Evolutionary conservation across 257 asterid species (phyloP).

Genomic region (Petunia axillaris): DNA sequence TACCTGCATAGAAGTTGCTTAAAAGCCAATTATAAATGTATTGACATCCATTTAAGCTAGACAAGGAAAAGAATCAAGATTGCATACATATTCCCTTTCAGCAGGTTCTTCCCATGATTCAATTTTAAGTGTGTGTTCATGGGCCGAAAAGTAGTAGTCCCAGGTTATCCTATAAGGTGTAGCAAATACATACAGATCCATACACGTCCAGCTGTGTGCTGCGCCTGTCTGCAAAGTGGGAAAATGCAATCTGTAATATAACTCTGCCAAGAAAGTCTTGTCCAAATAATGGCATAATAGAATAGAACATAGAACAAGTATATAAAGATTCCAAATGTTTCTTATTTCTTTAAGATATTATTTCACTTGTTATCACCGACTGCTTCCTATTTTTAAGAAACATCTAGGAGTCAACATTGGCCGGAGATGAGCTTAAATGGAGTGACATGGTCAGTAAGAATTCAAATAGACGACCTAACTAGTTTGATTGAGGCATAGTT

Average conservation of each 20-base stretch:
- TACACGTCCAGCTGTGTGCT: constrained; percentile 99
- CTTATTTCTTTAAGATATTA: not conserved
- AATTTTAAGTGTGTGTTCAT: constrained; percentile 71
- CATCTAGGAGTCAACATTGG: not conserved
- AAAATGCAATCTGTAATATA: not conserved
- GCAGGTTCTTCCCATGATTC: constrained; percentile 98
- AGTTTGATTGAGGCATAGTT: too few relatives aligned
- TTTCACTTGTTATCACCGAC: not conserved
- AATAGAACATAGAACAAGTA: not conserved
- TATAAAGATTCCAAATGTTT: not conserved
- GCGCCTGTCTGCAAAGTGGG: constrained; percentile 63
- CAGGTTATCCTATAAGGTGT: constrained; percentile 97
- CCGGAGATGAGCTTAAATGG: too few relatives aligned
- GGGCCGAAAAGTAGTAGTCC: constrained; percentile 93
- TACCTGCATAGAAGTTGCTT: constrained; percentile 60
- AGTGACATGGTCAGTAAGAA: too few relatives aligned
- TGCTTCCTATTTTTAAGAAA: not conserved
- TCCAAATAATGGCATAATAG: constrained; percentile 10
- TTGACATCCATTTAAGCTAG: not conserved
- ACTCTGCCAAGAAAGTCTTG: not conserved
- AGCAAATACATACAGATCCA: constrained; percentile 98
- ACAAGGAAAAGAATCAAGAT: not conserved
- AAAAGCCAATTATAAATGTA: constrained; percentile 5
- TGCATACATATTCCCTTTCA: constrained; percentile 83
- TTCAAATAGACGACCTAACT: too few relatives aligned